Percentiles rank a stretch among this genome's conserved stretches.
Evolutionary conservation across 306 rosid species (phyloP).

Genomic region (Gleditsia sinensis): DNA sequence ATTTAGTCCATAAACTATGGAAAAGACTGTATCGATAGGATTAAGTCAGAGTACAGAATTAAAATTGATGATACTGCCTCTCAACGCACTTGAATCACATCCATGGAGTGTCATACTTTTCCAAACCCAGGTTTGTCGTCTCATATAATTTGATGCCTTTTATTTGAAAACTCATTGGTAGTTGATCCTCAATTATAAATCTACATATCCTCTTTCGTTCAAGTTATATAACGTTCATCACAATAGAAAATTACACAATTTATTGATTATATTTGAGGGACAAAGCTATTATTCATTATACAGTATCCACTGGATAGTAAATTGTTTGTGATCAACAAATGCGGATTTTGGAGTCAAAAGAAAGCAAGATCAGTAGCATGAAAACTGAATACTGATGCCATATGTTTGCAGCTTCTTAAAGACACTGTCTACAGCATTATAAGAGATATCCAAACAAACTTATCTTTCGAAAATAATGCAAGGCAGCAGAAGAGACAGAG

Average conservation of each 20-base stretch:
- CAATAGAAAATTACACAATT: background rate
- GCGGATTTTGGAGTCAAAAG: background rate
- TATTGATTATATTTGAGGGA: background rate
- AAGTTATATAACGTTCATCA: background rate
- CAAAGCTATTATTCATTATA: background rate
- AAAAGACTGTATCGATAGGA: no score
- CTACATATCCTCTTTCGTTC: background rate
- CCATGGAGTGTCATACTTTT: background rate
- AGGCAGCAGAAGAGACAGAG: conserved; percentile 10
- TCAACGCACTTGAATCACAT: background rate
- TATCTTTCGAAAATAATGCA: background rate
- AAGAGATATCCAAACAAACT: conserved; percentile 7
- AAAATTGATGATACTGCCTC: background rate
- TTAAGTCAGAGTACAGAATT: background rate
- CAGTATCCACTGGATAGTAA: background rate
- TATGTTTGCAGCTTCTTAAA: background rate
- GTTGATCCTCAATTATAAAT: no score
- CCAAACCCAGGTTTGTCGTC: background rate
- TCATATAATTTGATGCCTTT: background rate
- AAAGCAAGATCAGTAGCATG: background rate
- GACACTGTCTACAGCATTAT: background rate
- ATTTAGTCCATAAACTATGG: no score
- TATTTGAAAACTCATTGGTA: background rate
- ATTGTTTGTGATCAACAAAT: background rate
- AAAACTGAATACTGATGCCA: background rate